Conservation (phyloP, 2,329 filamentous ascomycete genomes). For the Laburnicola sp. region DNA sequence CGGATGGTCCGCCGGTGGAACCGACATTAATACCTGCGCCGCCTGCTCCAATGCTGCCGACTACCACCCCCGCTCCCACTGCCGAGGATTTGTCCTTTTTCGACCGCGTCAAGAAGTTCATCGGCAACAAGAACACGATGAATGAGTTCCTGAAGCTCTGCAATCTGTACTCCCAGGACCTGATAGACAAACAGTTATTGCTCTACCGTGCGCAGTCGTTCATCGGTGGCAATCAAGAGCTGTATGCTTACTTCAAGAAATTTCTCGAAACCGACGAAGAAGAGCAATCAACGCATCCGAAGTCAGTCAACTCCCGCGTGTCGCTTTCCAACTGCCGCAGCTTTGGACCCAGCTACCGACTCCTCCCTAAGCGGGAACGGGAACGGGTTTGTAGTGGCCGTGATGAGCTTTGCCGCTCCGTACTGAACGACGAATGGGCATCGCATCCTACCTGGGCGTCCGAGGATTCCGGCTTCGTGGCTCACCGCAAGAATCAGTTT, state of each 20-base stretch:
- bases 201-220: slow-evolving; percentile 82
- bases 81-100: slow-evolving; percentile 92
- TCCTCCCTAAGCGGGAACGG: slow-evolving; percentile 87
- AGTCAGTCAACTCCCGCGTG: slow-evolving; percentile 80
- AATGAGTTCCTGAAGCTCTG: slow-evolving; percentile 96
- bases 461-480: slow-evolving; percentile 96
- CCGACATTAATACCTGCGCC: slow-evolving; percentile 86
- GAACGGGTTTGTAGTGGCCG: slow-evolving; percentile 91
- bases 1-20: slow-evolving; percentile 67
- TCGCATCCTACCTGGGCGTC: slow-evolving; percentile 99
- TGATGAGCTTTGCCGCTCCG: slow-evolving; percentile 89
- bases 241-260: slow-evolving; percentile 84
- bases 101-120: slow-evolving; percentile 93
- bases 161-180: slow-evolving; percentile 90
- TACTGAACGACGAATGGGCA: slow-evolving; percentile 97
- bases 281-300: slow-evolving; percentile 52
- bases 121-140: slow-evolving; percentile 88
- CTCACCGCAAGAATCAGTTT: slow-evolving; percentile 92
- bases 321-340: slow-evolving; percentile 93
- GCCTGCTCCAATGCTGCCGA: slow-evolving; percentile 82
- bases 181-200: slow-evolving; percentile 83
- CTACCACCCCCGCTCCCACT: slow-evolving; percentile 70
- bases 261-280: slow-evolving; percentile 75
- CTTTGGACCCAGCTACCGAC: slow-evolving; percentile 91
- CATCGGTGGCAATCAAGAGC: slow-evolving; percentile 82